Conservation (phyloP, 176 grass and related monocot species). For the Pontederia crassipes region DNA sequence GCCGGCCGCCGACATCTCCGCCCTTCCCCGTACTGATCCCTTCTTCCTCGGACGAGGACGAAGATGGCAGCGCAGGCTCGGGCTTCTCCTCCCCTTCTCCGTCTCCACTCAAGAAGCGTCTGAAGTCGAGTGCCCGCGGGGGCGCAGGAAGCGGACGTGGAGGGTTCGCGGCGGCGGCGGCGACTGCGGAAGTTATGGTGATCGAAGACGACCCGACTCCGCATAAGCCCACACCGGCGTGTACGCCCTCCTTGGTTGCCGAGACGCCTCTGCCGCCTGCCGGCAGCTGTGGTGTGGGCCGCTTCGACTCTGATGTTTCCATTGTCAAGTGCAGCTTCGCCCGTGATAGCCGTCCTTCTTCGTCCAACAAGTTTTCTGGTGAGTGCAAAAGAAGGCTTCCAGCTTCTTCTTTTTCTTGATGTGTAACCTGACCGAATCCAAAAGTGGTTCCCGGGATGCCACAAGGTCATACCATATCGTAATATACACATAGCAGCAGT, state of each 20-base stretch:
- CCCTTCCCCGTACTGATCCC: too few species aligned
- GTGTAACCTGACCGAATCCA: too few species aligned
- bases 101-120: conserved; percentile 3
- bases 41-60: too few species aligned
- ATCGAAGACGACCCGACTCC: conserved; percentile 43
- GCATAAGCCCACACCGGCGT: conserved; percentile 10
- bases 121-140: not conserved
- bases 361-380: conserved; percentile 4
- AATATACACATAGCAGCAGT: too few species aligned
- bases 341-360: not conserved
- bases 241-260: conserved; percentile 3
- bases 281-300: too few species aligned
- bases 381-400: not conserved
- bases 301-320: conserved; percentile 7
- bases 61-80: too few species aligned
- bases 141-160: not conserved
- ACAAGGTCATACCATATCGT: too few species aligned
- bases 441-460: too few species aligned
- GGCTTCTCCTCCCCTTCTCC: conserved; percentile 17
- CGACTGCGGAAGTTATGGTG: conserved; percentile 19
- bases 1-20: too few species aligned
- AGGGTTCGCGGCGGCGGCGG: not conserved
- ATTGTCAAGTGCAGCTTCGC: conserved; percentile 8
- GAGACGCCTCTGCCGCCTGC: conserved; percentile 10
- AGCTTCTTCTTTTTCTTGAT: not conserved